Conservation (phyloP, 371 early-diverging fungal species). For the Mortierella sp. region DNA sequence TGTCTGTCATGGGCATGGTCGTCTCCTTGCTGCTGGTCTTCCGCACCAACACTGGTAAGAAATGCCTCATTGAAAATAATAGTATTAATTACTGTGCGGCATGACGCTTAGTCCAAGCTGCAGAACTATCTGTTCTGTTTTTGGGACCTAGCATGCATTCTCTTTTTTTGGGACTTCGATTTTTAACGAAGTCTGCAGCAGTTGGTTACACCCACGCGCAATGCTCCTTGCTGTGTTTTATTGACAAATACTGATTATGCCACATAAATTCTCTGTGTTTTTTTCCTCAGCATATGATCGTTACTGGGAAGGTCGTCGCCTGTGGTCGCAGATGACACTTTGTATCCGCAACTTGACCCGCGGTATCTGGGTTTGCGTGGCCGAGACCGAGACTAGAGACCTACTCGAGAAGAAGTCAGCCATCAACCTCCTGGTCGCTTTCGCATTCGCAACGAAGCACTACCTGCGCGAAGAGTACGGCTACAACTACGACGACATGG, state of each 20-base stretch:
- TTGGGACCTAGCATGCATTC: too few species aligned
- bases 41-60: conserved; percentile 78
- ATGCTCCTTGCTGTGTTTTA: too few species aligned
- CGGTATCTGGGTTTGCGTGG: conserved; percentile 60
- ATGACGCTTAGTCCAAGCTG: too few species aligned
- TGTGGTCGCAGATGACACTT: conserved; percentile 73
- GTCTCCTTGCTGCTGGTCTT: conserved; percentile 77
- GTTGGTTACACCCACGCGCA: too few species aligned
- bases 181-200: too few species aligned
- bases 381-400: conserved; percentile 56
- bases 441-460: conserved; percentile 76
- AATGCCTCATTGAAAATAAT: too few species aligned
- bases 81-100: too few species aligned
- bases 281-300: conserved; percentile 66
- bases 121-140: not conserved
- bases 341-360: conserved; percentile 62
- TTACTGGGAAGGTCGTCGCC: conserved; percentile 84
- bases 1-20: conserved; percentile 67
- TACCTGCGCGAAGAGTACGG: conserved; percentile 75
- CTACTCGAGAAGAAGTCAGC: conserved; percentile 66
- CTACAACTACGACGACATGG: conserved; percentile 56
- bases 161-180: too few species aligned
- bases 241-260: too few species aligned
- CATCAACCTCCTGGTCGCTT: conserved; percentile 77
- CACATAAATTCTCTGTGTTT: too few species aligned